Percentiles rank a stretch among this genome's conserved stretches.
These are phyloP conservation scores for Citrus mangshanensis DNA, from an alignment of 345 rosid species.

Conservation along the genomic window DNA sequence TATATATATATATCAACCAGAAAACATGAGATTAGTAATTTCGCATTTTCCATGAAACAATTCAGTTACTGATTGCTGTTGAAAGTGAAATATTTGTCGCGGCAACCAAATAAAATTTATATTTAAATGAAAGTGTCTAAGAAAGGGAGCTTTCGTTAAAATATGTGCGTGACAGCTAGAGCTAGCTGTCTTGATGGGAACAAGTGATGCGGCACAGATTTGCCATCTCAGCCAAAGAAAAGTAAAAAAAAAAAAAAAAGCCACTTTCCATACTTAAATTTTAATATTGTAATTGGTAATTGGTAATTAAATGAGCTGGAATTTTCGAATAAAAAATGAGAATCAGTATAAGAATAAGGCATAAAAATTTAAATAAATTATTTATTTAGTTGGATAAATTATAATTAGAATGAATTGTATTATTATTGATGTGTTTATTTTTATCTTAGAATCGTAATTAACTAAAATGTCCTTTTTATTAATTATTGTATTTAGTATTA, in stretches of 20 bases:
- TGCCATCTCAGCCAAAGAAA: slow-evolving; percentile 8
- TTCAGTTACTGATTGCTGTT: not conserved
- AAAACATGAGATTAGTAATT: not conserved
- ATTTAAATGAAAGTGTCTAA: not conserved
- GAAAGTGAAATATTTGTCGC: slow-evolving; percentile 3
- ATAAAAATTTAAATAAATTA: no score
- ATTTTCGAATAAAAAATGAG: no score
- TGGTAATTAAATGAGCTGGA: fast-evolving
- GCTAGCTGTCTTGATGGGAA: slow-evolving; percentile 23
- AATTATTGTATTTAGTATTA: no score
- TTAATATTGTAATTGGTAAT: no score
- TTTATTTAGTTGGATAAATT: no score
- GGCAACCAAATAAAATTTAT: not conserved
- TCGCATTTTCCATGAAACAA: not conserved
- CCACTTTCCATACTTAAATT: no score
- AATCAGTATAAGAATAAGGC: fast-evolving
- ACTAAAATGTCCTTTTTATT: no score
- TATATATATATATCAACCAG: not conserved
- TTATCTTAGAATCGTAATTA: no score
- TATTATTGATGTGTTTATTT: no score
- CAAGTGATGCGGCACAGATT: slow-evolving; percentile 1
- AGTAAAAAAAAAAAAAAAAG: not conserved
- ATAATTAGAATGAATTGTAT: no score
- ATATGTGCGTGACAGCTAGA: slow-evolving; percentile 21
- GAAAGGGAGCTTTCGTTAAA: not conserved